phyloP scores from a whole-genome alignment of 768 basidiomycete species.

The Harrya chromipes region DNA sequence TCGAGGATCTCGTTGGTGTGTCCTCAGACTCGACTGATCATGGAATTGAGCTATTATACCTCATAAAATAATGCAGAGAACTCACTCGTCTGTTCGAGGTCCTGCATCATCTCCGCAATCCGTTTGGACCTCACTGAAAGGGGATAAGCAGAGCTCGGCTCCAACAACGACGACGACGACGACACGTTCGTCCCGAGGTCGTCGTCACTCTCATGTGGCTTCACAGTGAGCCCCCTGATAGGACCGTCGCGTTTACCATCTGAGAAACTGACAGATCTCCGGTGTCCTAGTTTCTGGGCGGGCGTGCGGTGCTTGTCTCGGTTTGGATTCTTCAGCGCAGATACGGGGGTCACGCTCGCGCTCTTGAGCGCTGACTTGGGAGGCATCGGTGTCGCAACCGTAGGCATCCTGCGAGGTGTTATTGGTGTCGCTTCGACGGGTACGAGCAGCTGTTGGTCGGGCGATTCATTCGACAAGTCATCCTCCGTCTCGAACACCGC shows the following conservation, averaged over 20 bases:
- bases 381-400: conserved; percentile 28
- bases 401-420: conserved; percentile 10
- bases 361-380: conserved; percentile 43
- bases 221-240: conserved; percentile 58
- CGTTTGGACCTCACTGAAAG: conserved; percentile 74
- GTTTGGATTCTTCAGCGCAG: conserved; percentile 54
- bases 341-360: conserved; percentile 49
- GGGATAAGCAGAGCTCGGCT: conserved; percentile 31
- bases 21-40: conserved; percentile 37
- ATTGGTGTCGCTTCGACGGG: conserved; percentile 21
- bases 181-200: conserved; percentile 25
- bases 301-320: conserved; percentile 54
- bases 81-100: conserved; percentile 69
- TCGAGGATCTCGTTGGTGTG: conserved; percentile 55
- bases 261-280: conserved; percentile 94
- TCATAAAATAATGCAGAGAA: conserved; percentile 23
- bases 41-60: conserved; percentile 1
- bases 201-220: conserved; percentile 38
- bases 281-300: conserved; percentile 45
- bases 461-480: conserved; percentile 25
- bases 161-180: too few species aligned
- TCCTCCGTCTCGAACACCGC: conserved; percentile 36
- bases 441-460: not conserved
- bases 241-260: conserved; percentile 90
- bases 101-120: conserved; percentile 77